Conservation (phyloP, 1,139 yeast genomes). For the Suhomyces wounanorum region DNA sequence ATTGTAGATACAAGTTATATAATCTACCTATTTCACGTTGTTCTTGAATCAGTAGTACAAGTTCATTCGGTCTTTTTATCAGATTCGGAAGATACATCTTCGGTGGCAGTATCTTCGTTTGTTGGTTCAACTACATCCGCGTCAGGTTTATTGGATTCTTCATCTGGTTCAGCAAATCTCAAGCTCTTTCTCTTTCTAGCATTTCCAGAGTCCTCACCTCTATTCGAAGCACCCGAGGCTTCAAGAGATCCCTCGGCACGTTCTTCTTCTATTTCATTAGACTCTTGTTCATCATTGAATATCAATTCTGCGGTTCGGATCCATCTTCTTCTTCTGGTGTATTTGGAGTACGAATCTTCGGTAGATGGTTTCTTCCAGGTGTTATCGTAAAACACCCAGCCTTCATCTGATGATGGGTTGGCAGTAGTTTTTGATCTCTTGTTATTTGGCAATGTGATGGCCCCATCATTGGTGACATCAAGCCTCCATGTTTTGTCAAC, state of each 20-base stretch:
- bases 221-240: slow-evolving; percentile 12
- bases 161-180: slow-evolving; percentile 39
- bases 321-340: slow-evolving; percentile 95
- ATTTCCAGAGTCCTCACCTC: slow-evolving; percentile 10
- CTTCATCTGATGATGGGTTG: slow-evolving; percentile 79
- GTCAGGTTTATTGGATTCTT: slow-evolving; percentile 2
- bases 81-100: not conserved
- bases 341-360: slow-evolving; percentile 85
- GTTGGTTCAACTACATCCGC: not conserved
- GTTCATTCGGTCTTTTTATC: not conserved
- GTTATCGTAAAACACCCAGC: slow-evolving; percentile 85
- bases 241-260: slow-evolving; percentile 10
- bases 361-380: slow-evolving; percentile 92
- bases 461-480: slow-evolving; percentile 86
- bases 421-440: slow-evolving; percentile 70
- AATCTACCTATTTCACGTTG: not conserved
- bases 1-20: not conserved
- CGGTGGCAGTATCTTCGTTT: not conserved
- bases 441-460: slow-evolving; percentile 66
- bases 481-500: slow-evolving; percentile 89
- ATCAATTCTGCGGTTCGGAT: slow-evolving; percentile 89
- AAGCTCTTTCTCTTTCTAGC: slow-evolving; percentile 36
- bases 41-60: not conserved
- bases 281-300: slow-evolving; percentile 20
- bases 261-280: slow-evolving; percentile 8